Evolutionary conservation across 2,329 filamentous ascomycete species (phyloP), one percentile per base, ranked within the genome.

Genomic region (Aspergillus sp.): DNA sequence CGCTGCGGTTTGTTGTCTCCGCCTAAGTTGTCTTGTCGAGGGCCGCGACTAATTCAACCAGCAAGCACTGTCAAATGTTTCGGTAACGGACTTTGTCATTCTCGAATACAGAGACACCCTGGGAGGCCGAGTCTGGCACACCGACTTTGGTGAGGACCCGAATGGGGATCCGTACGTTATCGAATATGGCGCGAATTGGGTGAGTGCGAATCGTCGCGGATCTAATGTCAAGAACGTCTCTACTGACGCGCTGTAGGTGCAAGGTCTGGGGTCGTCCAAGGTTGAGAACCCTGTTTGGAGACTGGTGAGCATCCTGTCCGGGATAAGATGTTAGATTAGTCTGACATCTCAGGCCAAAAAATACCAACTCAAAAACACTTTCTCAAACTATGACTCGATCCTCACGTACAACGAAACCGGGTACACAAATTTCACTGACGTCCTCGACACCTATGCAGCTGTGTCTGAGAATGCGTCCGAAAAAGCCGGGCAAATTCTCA

Each of bases 171-270:
- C 83, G 0, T 86, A 85, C 58, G 78, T 76, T 0, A 76, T 90
- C 9, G 87, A 89, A 68, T 73, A 87, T 0, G 87, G 87, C 2
- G 87, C 87, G 6, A 90, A 89, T 60, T 90, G 87, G 87, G 78
- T 80, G 68, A 43, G 55, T 56, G 18, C 1, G 2, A 32, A 8
- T 26, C 24, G 13, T n/a, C 24, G 12, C 22, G 12, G 12, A 26
- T 12, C 11, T 38, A 3, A 4, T 30, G 8, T 30, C 26, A 4
- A 22, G 36, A n/a, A 39, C 15, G 6, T 9, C 8, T 7, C 24
- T 24, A 3, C 15, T 52, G 24, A 48, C 48, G 26, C 26, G 18
- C 6, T 9, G 9, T 24, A 77, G 76, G 66, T 78, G 30, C 79
- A 76, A 74, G 80, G 75, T 22, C 67, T 76, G 24, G 76, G 71